These are phyloP conservation scores for Leishmania martiniquensis DNA, from an alignment of 208 protist species.

Conservation along the genomic window DNA sequence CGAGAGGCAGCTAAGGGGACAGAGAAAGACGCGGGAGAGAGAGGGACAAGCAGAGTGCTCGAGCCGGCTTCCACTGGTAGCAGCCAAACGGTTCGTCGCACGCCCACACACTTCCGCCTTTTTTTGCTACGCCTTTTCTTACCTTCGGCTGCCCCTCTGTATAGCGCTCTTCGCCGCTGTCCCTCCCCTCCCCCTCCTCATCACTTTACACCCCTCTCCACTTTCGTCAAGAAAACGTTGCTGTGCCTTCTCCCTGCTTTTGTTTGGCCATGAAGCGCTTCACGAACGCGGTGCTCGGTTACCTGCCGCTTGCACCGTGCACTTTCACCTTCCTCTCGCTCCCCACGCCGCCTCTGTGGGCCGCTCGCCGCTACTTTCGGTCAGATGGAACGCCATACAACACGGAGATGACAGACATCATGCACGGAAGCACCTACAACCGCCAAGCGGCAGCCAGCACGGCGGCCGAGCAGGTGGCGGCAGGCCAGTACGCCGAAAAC, in stretches of 20 bases:
- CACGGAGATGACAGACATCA: constrained; percentile 54
- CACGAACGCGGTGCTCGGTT: constrained; percentile 6
- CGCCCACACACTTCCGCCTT: background rate
- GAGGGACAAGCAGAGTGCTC: no score
- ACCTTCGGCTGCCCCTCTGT: background rate
- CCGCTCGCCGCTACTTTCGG: constrained; percentile 54
- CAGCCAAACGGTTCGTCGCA: no score
- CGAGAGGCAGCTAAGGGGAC: background rate
- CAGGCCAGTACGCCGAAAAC: constrained; percentile 86
- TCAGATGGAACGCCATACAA: constrained; percentile 79
- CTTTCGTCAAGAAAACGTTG: background rate
- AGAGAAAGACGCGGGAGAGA: background rate
- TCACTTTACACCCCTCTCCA: background rate
- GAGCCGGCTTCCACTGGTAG: no score
- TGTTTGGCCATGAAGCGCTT: constrained; percentile 21
- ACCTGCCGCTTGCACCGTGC: background rate
- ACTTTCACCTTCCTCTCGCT: background rate
- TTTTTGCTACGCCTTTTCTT: no score
- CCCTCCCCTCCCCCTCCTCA: no score
- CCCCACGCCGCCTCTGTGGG: constrained; percentile 11
- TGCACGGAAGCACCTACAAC: constrained; percentile 68
- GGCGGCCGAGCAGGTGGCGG: constrained; percentile 69
- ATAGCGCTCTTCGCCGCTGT: no score
- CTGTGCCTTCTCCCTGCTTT: background rate
- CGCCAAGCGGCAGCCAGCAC: constrained; percentile 44